Conservation (phyloP, 345 rosid species). For the Salix koriyanagi region DNA sequence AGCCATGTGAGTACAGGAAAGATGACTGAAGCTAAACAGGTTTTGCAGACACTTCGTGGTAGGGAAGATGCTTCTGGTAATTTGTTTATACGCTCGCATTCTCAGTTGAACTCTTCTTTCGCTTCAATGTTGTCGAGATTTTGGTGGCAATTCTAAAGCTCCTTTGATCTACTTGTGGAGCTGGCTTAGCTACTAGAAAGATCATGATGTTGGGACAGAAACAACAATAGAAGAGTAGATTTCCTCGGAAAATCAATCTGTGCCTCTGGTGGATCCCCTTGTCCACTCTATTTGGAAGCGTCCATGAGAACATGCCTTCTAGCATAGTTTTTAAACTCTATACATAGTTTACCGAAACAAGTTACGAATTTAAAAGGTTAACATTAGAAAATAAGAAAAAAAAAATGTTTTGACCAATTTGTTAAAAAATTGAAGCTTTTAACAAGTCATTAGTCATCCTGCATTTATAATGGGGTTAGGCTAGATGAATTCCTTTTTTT, state of each 20-base stretch:
- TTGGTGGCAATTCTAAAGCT: background rate
- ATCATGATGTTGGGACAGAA: slow-evolving; percentile 34
- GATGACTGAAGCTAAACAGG: slow-evolving; percentile 32
- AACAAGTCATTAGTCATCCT: no score
- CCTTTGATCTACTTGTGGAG: slow-evolving; percentile 26
- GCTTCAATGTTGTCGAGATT: background rate
- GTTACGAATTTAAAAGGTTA: no score
- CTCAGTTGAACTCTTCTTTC: background rate
- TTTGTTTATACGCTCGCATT: background rate
- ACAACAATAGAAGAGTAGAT: slow-evolving; percentile 31
- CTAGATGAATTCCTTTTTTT: no score
- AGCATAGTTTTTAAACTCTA: no score
- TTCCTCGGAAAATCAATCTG: slow-evolving; percentile 18
- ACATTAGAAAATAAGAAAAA: no score
- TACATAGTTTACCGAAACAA: no score
- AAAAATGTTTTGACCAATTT: no score
- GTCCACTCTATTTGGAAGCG: no score
- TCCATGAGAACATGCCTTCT: no score
- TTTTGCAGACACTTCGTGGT: slow-evolving; percentile 37
- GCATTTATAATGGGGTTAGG: no score
- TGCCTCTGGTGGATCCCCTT: slow-evolving; percentile 34
- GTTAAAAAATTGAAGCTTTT: no score
- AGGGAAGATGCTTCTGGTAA: slow-evolving; percentile 41
- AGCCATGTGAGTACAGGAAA: slow-evolving; percentile 48
- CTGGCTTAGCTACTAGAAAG: slow-evolving; percentile 43